Conservation (phyloP, 257 asterid genomes). For the Solanum pimpinellifolium region DNA sequence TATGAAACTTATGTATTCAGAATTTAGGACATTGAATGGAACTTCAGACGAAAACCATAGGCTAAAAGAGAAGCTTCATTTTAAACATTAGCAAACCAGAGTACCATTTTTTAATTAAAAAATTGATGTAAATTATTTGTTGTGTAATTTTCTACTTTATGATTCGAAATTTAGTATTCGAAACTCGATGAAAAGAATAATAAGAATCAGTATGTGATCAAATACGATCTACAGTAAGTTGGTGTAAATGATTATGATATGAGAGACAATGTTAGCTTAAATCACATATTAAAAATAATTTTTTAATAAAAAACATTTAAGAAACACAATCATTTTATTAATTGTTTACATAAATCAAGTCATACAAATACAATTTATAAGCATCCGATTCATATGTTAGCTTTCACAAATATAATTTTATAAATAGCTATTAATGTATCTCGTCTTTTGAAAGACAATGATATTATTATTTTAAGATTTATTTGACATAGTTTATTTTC, state of each 20-base stretch:
- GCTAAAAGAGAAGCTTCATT: not conserved
- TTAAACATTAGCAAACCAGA: not conserved
- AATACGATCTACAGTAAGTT: too few species aligned
- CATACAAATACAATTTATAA: not conserved
- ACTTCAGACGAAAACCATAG: not conserved
- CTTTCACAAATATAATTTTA: not conserved
- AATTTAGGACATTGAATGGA: not conserved
- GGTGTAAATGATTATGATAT: too few species aligned
- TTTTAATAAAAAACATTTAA: not conserved
- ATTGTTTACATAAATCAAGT: not conserved
- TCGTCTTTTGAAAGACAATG: not conserved
- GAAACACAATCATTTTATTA: not conserved
- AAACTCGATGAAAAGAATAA: not conserved
- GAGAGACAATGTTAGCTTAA: not conserved
- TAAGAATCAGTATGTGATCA: not conserved
- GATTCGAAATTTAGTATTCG: not conserved
- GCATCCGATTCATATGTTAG: not conserved
- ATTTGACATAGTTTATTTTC: not conserved
- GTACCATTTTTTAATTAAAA: not conserved
- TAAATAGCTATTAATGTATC: not conserved
- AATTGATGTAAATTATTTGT: not conserved
- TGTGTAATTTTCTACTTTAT: not conserved
- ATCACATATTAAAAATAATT: not conserved
- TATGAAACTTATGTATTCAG: not conserved
- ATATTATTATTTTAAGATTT: not conserved